Conservation (phyloP, 2,329 filamentous ascomycete species). For the Hymenoscyphus fructigenus region DNA sequence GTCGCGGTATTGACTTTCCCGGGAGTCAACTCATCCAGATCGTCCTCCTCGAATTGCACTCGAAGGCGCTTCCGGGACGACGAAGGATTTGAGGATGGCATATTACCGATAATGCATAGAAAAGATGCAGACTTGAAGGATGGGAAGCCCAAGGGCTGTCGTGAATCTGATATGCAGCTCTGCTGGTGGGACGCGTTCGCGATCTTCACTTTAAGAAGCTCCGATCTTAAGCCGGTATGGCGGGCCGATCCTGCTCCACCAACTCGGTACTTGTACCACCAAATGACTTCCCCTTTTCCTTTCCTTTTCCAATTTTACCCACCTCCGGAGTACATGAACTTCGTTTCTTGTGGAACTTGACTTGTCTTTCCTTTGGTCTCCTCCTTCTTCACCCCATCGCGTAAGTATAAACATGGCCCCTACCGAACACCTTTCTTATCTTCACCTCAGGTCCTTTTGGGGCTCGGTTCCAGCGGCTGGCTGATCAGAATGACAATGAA, state of each 20-base stretch:
- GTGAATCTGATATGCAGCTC: neutral
- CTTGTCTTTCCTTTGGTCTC: too few species aligned
- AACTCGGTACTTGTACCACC: too few species aligned
- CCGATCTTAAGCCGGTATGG: neutral
- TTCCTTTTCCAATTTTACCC: too few species aligned
- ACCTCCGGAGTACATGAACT: too few species aligned
- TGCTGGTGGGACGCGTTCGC: neutral
- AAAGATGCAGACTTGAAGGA: neutral
- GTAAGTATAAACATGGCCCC: neutral
- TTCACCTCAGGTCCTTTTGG: neutral
- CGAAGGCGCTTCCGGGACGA: constrained; percentile 24
- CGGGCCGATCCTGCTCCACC: too few species aligned
- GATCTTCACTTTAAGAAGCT: neutral
- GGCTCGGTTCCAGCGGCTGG: constrained; percentile 1
- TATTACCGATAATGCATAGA: neutral
- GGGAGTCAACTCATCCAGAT: constrained; percentile 22
- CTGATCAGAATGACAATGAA: neutral
- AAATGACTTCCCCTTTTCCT: too few species aligned
- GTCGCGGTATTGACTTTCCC: constrained; percentile 9
- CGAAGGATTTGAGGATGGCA: constrained; percentile 10
- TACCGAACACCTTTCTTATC: neutral
- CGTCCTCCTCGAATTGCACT: constrained; percentile 19
- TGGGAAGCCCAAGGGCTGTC: neutral
- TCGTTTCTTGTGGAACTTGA: too few species aligned
- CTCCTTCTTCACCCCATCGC: too few species aligned